Conservation (phyloP, 129 eudicot genomes). For the Lonicera japonica region DNA sequence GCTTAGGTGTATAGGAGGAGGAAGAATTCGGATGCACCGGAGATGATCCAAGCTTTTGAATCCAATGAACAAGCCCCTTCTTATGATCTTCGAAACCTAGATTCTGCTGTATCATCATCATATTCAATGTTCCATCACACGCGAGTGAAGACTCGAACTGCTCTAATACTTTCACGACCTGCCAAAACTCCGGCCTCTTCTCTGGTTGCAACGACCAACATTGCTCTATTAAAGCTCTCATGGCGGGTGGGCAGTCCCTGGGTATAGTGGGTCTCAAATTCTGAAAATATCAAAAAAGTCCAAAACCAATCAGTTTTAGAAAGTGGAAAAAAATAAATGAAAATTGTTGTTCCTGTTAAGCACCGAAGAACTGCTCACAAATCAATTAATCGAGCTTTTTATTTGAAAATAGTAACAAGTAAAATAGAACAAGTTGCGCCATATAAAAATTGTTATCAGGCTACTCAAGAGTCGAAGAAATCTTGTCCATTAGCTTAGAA, state of each 20-base stretch:
- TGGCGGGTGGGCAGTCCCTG: slow-evolving; percentile 57
- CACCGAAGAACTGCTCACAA: no score
- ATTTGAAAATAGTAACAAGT: no score
- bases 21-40: slow-evolving; percentile 42
- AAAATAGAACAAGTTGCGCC: no score
- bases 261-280: slow-evolving; percentile 75
- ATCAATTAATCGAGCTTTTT: no score
- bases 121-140: slow-evolving; percentile 59
- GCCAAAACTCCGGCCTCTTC: slow-evolving; percentile 89
- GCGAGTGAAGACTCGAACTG: slow-evolving; percentile 69
- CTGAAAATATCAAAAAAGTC: slow-evolving; percentile 24
- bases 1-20: slow-evolving; percentile 39
- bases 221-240: slow-evolving; percentile 82
- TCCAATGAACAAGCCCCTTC: slow-evolving; percentile 73
- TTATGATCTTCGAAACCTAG: slow-evolving; percentile 58
- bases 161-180: slow-evolving; percentile 77
- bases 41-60: slow-evolving; percentile 48
- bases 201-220: slow-evolving; percentile 82
- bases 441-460: no score
- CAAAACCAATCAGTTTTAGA: no score
- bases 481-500: no score
- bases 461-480: no score
- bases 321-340: no score
- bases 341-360: no score
- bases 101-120: slow-evolving; percentile 27